Evolutionary conservation across 2,329 filamentous ascomycete genomes (phyloP).

Genomic region (Penicillium brevicompactum): DNA sequence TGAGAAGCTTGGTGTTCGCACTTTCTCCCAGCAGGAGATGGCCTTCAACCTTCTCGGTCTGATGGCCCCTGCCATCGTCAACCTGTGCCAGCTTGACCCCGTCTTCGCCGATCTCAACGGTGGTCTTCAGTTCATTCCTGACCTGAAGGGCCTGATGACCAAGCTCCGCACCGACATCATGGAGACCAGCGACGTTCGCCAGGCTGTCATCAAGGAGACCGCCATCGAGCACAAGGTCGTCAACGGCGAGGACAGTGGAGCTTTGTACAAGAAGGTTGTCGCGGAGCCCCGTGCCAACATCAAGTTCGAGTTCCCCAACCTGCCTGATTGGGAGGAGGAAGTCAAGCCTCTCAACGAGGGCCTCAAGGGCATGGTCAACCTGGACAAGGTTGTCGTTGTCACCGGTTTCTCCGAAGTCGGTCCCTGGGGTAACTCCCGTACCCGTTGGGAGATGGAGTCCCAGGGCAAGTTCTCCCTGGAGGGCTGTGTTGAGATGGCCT

Average conservation of each 20-base stretch:
- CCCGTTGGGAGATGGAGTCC: constrained; percentile 99
- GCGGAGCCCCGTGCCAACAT: constrained; percentile 95
- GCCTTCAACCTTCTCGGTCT: constrained; percentile 96
- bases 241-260: constrained; percentile 90
- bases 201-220: constrained; percentile 92
- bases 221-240: constrained; percentile 96
- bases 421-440: constrained; percentile 97
- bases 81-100: constrained; percentile 92
- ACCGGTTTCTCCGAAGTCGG: constrained; percentile 84
- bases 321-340: constrained; percentile 90
- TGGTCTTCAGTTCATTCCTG: constrained; percentile 94
- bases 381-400: constrained; percentile 96
- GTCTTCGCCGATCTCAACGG: constrained; percentile 98
- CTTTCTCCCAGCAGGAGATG: constrained; percentile 99
- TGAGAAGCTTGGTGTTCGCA: constrained; percentile 93
- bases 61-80: constrained; percentile 91
- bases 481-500: constrained; percentile 98
- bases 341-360: constrained; percentile 83
- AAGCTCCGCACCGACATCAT: constrained; percentile 91
- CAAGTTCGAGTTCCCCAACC: constrained; percentile 90
- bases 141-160: constrained; percentile 92
- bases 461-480: constrained; percentile 95
- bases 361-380: constrained; percentile 96
- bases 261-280: constrained; percentile 90
- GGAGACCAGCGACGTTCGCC: constrained; percentile 90